These are phyloP conservation scores for Penicillium pulvis DNA, from an alignment of 495 filamentous ascomycete species.

Conservation along the genomic window DNA sequence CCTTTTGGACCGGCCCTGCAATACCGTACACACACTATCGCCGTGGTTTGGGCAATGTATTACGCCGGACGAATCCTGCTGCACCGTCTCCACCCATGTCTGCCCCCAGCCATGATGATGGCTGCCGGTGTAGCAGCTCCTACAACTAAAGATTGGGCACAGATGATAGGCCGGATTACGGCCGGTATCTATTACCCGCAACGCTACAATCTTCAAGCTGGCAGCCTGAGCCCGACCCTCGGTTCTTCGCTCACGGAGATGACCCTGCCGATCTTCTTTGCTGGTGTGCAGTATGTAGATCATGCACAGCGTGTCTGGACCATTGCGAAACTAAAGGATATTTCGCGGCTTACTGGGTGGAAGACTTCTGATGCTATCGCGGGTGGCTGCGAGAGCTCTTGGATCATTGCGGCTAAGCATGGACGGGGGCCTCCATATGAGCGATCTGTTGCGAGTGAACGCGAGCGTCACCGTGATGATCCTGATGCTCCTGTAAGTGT, in stretches of 20 bases:
- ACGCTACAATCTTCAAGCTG: slow-evolving; percentile 53
- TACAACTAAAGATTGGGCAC: slow-evolving; percentile 68
- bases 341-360: slow-evolving; percentile 84
- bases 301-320: slow-evolving; percentile 73
- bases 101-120: slow-evolving; percentile 90
- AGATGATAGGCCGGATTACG: slow-evolving; percentile 76
- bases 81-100: slow-evolving; percentile 76
- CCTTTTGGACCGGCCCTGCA: slow-evolving; percentile 84
- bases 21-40: slow-evolving; percentile 84
- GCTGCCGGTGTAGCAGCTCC: slow-evolving; percentile 72
- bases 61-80: slow-evolving; percentile 80
- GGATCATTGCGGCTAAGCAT: slow-evolving; percentile 69
- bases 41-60: slow-evolving; percentile 80
- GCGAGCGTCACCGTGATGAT: slow-evolving; percentile 8
- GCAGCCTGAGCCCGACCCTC: slow-evolving; percentile 72
- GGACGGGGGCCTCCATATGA: slow-evolving; percentile 77
- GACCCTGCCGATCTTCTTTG: slow-evolving; percentile 80
- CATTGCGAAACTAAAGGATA: slow-evolving; percentile 68
- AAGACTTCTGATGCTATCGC: slow-evolving; percentile 78
- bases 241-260: slow-evolving; percentile 80
- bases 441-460: slow-evolving; percentile 40
- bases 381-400: slow-evolving; percentile 78
- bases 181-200: slow-evolving; percentile 74
- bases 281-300: slow-evolving; percentile 78
- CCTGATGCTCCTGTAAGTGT: slow-evolving; percentile 18